A percentile compares a stretch with the other conserved stretches of the same genome.
Evolutionary conservation across 805 yeast genomes (phyloP).

Genomic region (Starmerella apis): DNA sequence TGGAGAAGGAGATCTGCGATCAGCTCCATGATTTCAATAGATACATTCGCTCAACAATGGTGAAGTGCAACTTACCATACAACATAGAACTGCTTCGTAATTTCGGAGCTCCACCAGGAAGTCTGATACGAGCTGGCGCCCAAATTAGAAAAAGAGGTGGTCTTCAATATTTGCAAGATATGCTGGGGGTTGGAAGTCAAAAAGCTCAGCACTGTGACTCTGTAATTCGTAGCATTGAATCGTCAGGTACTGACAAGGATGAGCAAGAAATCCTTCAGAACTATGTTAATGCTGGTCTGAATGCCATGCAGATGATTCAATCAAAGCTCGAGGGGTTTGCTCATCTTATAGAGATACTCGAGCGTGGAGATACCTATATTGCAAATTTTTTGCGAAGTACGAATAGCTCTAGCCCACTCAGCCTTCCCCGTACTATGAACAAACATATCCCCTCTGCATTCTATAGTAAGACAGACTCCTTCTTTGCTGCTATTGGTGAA

Average conservation of each 20-base stretch:
- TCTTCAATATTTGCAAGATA: neutral
- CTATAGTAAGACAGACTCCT: neutral
- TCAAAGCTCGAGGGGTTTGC: neutral
- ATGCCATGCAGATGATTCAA: neutral
- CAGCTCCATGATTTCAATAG: slow-evolving; percentile 26
- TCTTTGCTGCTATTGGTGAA: neutral
- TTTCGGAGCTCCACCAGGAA: slow-evolving; percentile 48
- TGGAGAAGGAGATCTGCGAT: slow-evolving; percentile 37
- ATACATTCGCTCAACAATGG: slow-evolving; percentile 28
- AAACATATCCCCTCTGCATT: neutral
- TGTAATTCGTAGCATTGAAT: neutral
- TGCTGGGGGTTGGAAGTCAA: neutral
- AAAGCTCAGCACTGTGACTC: slow-evolving; percentile 1
- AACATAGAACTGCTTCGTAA: slow-evolving; percentile 50
- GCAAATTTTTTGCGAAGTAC: neutral
- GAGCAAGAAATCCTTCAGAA: neutral
- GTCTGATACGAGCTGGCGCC: slow-evolving; percentile 32
- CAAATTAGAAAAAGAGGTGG: neutral
- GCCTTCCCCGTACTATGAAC: neutral
- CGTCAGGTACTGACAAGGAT: neutral
- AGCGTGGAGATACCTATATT: neutral
- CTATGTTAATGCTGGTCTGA: neutral
- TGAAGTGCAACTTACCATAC: slow-evolving; percentile 48
- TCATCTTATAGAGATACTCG: neutral
- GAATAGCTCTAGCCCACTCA: neutral